Base-by-base conservation (phyloP, 148 eudicot genomes). In the Vaccinium darrowii region DNA sequence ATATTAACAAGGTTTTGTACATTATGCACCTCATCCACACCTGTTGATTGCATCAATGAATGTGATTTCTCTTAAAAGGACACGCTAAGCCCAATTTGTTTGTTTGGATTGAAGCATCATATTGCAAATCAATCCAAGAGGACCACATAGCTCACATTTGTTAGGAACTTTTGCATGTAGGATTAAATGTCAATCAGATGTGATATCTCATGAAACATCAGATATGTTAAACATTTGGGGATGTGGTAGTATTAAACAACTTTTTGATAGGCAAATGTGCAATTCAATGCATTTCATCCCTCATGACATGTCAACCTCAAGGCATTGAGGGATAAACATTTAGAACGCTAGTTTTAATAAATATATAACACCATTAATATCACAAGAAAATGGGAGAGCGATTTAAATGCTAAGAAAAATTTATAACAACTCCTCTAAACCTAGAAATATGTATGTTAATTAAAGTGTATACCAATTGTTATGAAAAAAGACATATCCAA, bases 1-100 rank as follows among this genome's bases (percentile, higher is more conserved):
- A 76, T 78, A 77, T 86, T 84, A 56, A 76, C 89, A 18, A 78
- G 84, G 85, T 86, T 89, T 36, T 86, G 86, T 4, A 65, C 84
- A 84, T 76, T 79, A 30, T 80, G 83, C 62, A 86, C 85, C 85
- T 86, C 85, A 63, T 86, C 84, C 49, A 89, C 88, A 90, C 87
- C 96, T 93, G 89, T 47, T 23, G 72, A 81, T 79, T 15, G 50
- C 53, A 53, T 81, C n/a, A 79, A 86, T 0, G 8, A 33, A 63
- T 19, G 19, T 84, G 51, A 52, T 67, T 74, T 16, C 27, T 30
- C 75, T 79, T 9, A 58, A 47, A 85, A 80, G 50, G 18, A 81
- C 51, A 81, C 6, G 47, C 33, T 53, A 30, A 62, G 79, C 51
- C 52, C 52, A 27, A 16, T 69, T 69, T 69, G 74, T 69, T 69